These are phyloP conservation scores for Ascobolus immersus DNA, from an alignment of 495 filamentous ascomycete genomes.

Conservation along the genomic window DNA sequence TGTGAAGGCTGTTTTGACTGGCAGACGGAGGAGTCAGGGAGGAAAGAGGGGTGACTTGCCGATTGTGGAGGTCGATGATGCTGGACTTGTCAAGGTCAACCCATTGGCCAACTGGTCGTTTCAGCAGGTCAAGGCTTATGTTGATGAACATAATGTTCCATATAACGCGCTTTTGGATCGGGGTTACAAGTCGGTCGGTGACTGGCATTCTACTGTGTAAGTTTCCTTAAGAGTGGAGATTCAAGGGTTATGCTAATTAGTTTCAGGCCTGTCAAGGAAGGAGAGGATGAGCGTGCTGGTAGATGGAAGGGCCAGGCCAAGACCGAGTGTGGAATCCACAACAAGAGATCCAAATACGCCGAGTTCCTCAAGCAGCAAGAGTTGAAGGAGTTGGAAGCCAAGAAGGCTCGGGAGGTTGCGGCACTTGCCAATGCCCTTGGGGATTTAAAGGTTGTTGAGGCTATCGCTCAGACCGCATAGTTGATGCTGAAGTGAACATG, in stretches of 20 bases:
- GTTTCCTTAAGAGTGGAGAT: too few relatives aligned
- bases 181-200: slow-evolving; percentile 90
- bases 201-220: slow-evolving; percentile 75
- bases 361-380: slow-evolving; percentile 55
- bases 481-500: too few relatives aligned
- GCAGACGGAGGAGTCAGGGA: slow-evolving; percentile 74
- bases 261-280: slow-evolving; percentile 47
- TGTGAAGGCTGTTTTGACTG: slow-evolving; percentile 84
- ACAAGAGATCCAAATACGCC: slow-evolving; percentile 76
- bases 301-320: slow-evolving; percentile 88
- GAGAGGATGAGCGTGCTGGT: slow-evolving; percentile 89
- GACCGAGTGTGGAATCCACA: slow-evolving; percentile 96
- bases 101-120: slow-evolving; percentile 95
- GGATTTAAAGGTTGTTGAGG: too few relatives aligned
- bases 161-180: slow-evolving; percentile 77
- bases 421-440: too few relatives aligned
- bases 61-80: slow-evolving; percentile 78
- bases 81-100: slow-evolving; percentile 89
- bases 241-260: background rate
- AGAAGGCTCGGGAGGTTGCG: slow-evolving; percentile 9
- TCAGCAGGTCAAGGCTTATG: slow-evolving; percentile 62
- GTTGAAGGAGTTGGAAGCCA: slow-evolving; percentile 39
- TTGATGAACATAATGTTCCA: slow-evolving; percentile 62
- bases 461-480: too few relatives aligned
- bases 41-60: slow-evolving; percentile 71